Percentiles rank a stretch among this genome's conserved stretches.
Evolutionary conservation across 495 filamentous ascomycete genomes (phyloP).

Genomic region (Penicillium diatomitis): DNA sequence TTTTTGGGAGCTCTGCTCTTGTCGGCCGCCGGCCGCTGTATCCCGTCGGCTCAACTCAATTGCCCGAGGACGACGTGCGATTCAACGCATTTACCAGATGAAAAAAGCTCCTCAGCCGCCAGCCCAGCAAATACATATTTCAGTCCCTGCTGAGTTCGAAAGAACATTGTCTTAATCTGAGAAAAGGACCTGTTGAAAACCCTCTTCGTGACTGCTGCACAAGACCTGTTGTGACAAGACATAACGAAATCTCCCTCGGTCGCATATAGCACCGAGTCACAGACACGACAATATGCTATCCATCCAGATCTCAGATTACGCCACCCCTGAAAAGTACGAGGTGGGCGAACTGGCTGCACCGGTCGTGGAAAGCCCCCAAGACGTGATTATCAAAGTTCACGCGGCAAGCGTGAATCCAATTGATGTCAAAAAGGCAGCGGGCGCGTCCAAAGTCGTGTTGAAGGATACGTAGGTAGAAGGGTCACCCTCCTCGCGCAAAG

Average conservation of each 20-base stretch:
- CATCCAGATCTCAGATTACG: slow-evolving; percentile 32
- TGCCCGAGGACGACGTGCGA: not conserved
- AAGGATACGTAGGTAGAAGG: slow-evolving; percentile 13
- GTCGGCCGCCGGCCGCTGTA: not conserved
- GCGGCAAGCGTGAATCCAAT: slow-evolving; percentile 41
- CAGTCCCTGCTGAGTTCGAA: too few relatives aligned
- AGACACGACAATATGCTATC: slow-evolving; percentile 31
- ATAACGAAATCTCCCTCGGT: too few relatives aligned
- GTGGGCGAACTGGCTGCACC: slow-evolving; percentile 28
- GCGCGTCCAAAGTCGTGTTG: slow-evolving; percentile 19
- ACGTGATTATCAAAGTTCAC: slow-evolving; percentile 43
- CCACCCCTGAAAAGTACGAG: slow-evolving; percentile 32
- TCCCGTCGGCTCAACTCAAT: slow-evolving; percentile 1
- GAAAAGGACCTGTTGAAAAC: too few relatives aligned
- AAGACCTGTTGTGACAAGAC: too few relatives aligned
- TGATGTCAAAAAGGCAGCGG: slow-evolving; percentile 39
- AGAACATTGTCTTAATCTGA: too few relatives aligned
- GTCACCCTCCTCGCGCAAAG: too few relatives aligned
- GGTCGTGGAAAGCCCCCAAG: slow-evolving; percentile 15
- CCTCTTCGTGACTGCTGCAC: too few relatives aligned
- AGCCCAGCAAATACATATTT: too few relatives aligned
- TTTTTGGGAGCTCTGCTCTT: too few relatives aligned
- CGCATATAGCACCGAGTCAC: too few relatives aligned
- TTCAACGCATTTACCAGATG: not conserved
- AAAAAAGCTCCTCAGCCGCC: too few relatives aligned